Evolutionary conservation across 768 basidiomycete genomes (phyloP), one percentile per base, ranked within the genome.

Genomic region (Suillus luteus): DNA sequence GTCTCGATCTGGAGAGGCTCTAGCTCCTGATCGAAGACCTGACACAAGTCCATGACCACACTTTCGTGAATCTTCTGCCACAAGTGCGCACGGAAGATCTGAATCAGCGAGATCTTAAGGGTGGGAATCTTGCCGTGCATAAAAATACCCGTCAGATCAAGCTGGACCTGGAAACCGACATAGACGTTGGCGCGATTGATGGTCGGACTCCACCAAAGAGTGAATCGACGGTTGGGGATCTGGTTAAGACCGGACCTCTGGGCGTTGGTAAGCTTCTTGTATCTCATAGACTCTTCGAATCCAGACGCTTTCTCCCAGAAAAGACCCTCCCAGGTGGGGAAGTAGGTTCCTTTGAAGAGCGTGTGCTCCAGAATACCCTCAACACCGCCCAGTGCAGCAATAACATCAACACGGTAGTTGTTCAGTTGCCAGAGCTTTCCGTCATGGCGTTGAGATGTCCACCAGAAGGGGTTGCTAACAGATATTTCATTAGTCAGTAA

Each of bases 141-240:
- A 83, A 96, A 96, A 66, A 96, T 95, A 71, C 95, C 95, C 15
- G 97, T 99, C 66, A 99, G 77, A 84, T 99, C 97, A 54, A 99
- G 86, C 72, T 99, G 96, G 22, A 99, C 97, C 76, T 99, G 97
- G 93, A 99, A 99, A 86, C 97, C 97, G 75, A 99, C 96, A 72
- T 97, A 97, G 73, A 99, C 96, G 73, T 99, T 99, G 61, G 97
- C 96, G 68, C 97, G 93, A 78, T 99, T 99, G 81, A 98, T 98
- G 0, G 96, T 99, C 31, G 96, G 96, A 73, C 92, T 94, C 95
- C 95, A 97, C 97, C 97, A 99, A 11, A 99, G 83, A 4, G 96
- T 99, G 82, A 98, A 98, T 14, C 94, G 93, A 88, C 96, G 95
- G 75, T 99, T 99, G 8, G 96, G 96, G 74, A 99, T 96, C 75